Conservation (phyloP, 371 early-diverging fungal species). For the Lichtheimia corymbifera region DNA sequence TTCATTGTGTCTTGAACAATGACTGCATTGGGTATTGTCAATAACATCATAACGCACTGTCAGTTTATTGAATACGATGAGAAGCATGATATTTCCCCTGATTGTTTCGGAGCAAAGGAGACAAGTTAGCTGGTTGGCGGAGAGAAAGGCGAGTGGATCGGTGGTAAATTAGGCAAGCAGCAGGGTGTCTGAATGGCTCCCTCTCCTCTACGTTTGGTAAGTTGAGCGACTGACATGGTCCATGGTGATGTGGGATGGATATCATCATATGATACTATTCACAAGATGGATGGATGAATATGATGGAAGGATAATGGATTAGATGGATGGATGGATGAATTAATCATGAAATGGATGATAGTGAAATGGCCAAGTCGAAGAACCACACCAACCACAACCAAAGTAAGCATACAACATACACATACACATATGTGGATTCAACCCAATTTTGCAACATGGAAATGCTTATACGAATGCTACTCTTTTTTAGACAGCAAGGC, state of each 20-base stretch:
- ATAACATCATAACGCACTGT: too few relatives aligned
- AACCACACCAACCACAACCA: conserved; percentile 99
- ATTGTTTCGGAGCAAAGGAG: too few relatives aligned
- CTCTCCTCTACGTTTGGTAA: too few relatives aligned
- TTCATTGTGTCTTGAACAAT: too few relatives aligned
- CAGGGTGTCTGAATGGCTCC: too few relatives aligned
- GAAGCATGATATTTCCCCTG: too few relatives aligned
- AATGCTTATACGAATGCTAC: background rate
- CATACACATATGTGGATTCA: background rate
- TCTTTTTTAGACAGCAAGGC: conserved; percentile 84
- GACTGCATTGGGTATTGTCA: too few relatives aligned
- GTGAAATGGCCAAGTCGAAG: conserved; percentile 94
- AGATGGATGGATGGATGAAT: conserved; percentile 22
- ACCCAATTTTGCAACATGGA: background rate
- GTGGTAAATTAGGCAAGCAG: too few relatives aligned
- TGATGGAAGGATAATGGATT: conserved; percentile 12
- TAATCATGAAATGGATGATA: conserved; percentile 6
- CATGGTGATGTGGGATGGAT: background rate
- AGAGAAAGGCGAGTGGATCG: too few relatives aligned
- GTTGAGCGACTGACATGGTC: too few relatives aligned
- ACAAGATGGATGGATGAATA: conserved; percentile 8
- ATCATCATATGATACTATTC: background rate
- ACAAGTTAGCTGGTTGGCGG: too few relatives aligned
- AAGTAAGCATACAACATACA: conserved; percentile 50
- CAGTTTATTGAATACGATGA: too few relatives aligned